A percentile compares a stretch with the other conserved stretches of the same genome.
Conservation (phyloP, 2,329 filamentous ascomycete species). For the Verticillium isaacii region DNA sequence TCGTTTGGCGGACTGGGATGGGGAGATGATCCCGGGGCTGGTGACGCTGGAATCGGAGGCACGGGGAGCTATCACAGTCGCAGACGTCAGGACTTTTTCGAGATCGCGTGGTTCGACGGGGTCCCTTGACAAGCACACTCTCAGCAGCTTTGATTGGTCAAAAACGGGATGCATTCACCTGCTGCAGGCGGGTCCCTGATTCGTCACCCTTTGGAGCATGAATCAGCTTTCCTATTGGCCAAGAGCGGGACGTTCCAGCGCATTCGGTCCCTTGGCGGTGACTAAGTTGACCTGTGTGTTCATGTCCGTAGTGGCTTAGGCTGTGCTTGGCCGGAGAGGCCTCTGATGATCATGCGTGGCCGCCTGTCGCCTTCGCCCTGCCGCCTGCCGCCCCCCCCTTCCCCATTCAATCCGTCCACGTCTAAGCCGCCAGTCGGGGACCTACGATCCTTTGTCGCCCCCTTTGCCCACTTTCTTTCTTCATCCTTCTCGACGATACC, state of each 20-base stretch:
- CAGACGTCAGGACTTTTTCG: conserved; percentile 5
- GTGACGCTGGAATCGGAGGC: background rate
- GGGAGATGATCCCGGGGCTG: background rate
- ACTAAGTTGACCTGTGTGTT: background rate
- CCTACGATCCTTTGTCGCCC: background rate
- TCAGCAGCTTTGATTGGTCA: background rate
- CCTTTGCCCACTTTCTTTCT: background rate
- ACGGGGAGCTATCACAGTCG: background rate
- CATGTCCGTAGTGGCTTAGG: background rate
- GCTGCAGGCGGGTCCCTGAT: background rate
- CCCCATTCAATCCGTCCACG: background rate
- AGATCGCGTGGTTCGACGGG: background rate
- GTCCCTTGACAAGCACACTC: background rate
- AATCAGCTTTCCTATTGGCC: background rate
- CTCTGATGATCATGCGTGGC: background rate
- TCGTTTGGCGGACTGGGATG: background rate
- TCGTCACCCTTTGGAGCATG: conserved; percentile 1
- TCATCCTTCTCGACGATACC: background rate
- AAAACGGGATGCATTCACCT: background rate
- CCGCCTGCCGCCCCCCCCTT: background rate
- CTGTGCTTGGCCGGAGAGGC: background rate
- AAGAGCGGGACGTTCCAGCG: background rate
- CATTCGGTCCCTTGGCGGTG: background rate
- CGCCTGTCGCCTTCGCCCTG: background rate
- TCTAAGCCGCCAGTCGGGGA: background rate